A percentile compares a stretch with the other conserved stretches of the same genome.
These are phyloP conservation scores for Phytophthora lateralis DNA, from an alignment of 352 stramenopile species.

Conservation along the genomic window DNA sequence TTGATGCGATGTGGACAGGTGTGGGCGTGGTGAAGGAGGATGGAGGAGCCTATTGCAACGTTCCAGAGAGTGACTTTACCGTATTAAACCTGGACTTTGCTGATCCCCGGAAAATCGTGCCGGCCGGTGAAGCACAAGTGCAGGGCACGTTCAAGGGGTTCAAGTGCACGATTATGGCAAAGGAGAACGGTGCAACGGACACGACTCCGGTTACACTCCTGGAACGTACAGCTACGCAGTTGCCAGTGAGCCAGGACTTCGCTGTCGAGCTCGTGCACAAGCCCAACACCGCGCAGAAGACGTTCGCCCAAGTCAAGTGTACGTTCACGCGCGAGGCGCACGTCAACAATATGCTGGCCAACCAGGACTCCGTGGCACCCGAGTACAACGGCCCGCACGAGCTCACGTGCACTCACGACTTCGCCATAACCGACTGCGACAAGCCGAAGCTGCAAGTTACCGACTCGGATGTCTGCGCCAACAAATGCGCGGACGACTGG, in stretches of 20 bases:
- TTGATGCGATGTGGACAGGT: slow-evolving; percentile 6
- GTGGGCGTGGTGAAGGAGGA: not conserved
- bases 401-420: slow-evolving; percentile 42
- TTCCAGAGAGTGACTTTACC: slow-evolving; percentile 29
- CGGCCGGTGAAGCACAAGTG: not conserved
- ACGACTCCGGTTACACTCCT: not conserved
- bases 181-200: not conserved
- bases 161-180: slow-evolving; percentile 11
- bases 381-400: not conserved
- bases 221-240: not conserved
- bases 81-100: slow-evolving; percentile 18
- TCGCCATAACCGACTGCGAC: slow-evolving; percentile 60
- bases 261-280: slow-evolving; percentile 55
- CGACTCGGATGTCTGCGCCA: slow-evolving; percentile 30
- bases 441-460: slow-evolving; percentile 39
- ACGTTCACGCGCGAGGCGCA: slow-evolving; percentile 33
- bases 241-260: slow-evolving; percentile 29
- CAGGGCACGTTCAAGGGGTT: slow-evolving; percentile 3
- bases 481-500: slow-evolving; percentile 31
- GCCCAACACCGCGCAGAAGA: slow-evolving; percentile 35
- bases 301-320: slow-evolving; percentile 42
- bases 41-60: slow-evolving; percentile 14
- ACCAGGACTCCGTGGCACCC: not conserved
- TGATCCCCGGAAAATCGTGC: slow-evolving; percentile 8
- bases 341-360: not conserved